Percentiles rank a stretch among this genome's conserved stretches.
phyloP scores from a whole-genome alignment of 768 basidiomycete genomes.

The Paxillus ammoniavirescens region DNA sequence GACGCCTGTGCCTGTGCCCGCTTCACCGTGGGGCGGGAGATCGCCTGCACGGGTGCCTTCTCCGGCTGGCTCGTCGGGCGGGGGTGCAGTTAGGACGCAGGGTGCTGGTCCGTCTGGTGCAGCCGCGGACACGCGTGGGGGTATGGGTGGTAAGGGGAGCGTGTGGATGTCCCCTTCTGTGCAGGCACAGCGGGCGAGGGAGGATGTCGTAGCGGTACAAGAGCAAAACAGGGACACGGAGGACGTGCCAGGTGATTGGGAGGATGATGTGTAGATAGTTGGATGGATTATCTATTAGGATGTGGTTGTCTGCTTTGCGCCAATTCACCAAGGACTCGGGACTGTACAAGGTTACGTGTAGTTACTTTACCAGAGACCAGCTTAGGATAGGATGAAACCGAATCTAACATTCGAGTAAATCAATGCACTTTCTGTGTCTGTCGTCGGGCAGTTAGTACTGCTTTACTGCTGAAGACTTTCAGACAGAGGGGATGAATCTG shows the following conservation, averaged over 20 bases:
- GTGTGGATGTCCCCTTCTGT: conserved; percentile 24
- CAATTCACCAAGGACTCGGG: no score
- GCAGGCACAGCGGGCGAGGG: conserved; percentile 12
- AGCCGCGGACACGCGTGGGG: background rate
- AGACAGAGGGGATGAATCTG: no score
- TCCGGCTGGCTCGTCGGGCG: conserved; percentile 3
- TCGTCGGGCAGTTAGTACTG: no score
- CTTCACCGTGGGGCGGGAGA: background rate
- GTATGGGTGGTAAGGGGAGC: background rate
- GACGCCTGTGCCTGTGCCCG: conserved; percentile 1
- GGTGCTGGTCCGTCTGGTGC: background rate
- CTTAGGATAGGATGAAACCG: no score
- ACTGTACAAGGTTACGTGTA: no score
- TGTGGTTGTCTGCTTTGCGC: background rate
- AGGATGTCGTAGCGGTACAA: background rate
- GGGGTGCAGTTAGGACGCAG: conserved; percentile 6
- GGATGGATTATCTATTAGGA: no score
- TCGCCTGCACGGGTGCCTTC: conserved; percentile 19
- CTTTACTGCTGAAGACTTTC: no score
- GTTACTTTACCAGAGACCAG: no score
- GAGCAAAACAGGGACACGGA: background rate
- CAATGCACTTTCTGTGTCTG: no score
- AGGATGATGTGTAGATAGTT: conserved; percentile 42
- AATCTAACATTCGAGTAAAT: no score
- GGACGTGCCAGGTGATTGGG: conserved; percentile 54